Base-by-base conservation (phyloP, 331 rosid species). In the Prunus yedoensis region DNA sequence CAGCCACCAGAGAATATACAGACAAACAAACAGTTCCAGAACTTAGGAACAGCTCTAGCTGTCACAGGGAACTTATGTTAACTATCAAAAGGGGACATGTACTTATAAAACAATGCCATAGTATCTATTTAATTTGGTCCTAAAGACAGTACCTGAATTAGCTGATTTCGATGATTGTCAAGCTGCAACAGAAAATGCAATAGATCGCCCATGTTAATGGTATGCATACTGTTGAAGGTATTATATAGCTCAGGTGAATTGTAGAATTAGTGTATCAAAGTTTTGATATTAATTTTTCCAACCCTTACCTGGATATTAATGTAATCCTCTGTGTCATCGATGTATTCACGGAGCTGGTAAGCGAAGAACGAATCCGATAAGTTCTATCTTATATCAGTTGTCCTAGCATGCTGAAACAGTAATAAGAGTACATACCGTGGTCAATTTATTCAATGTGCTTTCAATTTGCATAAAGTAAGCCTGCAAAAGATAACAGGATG, bases 301-400 rank as follows among this genome's bases (percentile, higher is more conserved):
- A 47, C 1, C 60, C 20, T 68, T 87, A 87, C 97, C 88, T 86
- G 96, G 84, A 91, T 91, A 75, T 93, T 93, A 69, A 93, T 90
- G 84, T 93, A 93, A 82, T 90, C 97, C 83, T 93, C 96, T 1
- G 97, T 92, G 79, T 92, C 96, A 69, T 90, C 96, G 13, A 87
- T 93, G 81, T 93, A 93, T 69, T 93, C 96, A 4, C 96, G 91
- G 70, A 93, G 80, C 98, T 94, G 81, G 70, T 54, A 66, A 20
- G 30, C 8, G 54, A 27, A 67, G 8, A 59, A 49, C 7, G 18
- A 51, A 30, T 13, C 27, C 16, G 14, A 52, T 18, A 1, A 64
- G 10, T 11, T 67, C 67, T 43, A 28, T 54, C 18, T 65, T 60
- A 30, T 41, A 51, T 52, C 5, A 28, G 15, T 47, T 23, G 38